Percentiles rank a stretch among this genome's conserved stretches.
Conservation (phyloP, 768 basidiomycete species). For the Dentipellis fragilis region DNA sequence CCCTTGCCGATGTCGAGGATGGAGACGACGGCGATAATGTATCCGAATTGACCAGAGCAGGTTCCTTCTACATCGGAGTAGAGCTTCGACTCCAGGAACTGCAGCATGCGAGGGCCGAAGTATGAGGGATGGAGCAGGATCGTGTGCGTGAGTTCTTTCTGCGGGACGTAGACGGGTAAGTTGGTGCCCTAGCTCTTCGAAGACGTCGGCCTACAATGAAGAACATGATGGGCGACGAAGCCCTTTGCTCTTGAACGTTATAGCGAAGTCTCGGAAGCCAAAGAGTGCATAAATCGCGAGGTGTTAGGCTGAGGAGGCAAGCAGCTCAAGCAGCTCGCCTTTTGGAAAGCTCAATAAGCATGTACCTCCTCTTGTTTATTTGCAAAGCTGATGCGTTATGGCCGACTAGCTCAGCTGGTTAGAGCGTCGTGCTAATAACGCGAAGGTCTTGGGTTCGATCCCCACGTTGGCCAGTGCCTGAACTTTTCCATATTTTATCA, state of each 20-base stretch:
- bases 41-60: slow-evolving; percentile 90
- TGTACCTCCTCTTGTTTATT: too few species aligned
- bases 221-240: slow-evolving; percentile 36
- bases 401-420: slow-evolving; percentile 92
- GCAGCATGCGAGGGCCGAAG: slow-evolving; percentile 92
- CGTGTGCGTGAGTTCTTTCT: slow-evolving; percentile 98
- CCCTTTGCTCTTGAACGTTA: too few species aligned
- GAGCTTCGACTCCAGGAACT: slow-evolving; percentile 86
- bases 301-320: too few species aligned
- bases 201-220: slow-evolving; percentile 45
- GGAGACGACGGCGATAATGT: slow-evolving; percentile 86
- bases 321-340: too few species aligned
- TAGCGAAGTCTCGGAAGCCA: too few species aligned
- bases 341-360: too few species aligned
- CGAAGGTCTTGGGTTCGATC: slow-evolving; percentile 17
- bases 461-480: slow-evolving; percentile 15
- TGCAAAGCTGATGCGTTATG: slow-evolving; percentile 15
- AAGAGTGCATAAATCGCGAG: too few species aligned
- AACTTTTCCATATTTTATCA: too few species aligned
- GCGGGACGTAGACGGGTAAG: background rate
- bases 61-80: slow-evolving; percentile 97
- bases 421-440: slow-evolving; percentile 81
- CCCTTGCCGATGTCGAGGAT: slow-evolving; percentile 90
- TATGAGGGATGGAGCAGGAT: slow-evolving; percentile 97
- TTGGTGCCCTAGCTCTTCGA: slow-evolving; percentile 9